Evolutionary conservation across 2,329 filamentous ascomycete genomes (phyloP), one percentile per base, ranked within the genome.

Genomic region (Akanthomyces lecanii): DNA sequence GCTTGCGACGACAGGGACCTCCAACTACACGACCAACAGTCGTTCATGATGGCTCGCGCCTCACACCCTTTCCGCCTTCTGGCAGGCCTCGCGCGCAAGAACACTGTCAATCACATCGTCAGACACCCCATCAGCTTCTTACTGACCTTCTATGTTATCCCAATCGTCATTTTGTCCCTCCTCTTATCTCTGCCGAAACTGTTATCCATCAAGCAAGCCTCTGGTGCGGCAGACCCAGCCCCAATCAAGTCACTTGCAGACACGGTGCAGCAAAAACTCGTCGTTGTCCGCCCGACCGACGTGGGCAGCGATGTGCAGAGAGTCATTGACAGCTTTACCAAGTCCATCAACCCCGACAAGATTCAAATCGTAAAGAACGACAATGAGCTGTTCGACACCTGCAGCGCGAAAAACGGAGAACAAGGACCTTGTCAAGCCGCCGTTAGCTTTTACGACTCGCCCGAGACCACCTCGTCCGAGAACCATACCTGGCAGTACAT

Each of bases 401-500:
- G 72, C 57, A 63, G 67, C 6, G 63, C 67, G 28, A 67, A 71
- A 3, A 28, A 42, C 12, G 44, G 30, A 1, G 12, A 40, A 12
- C 59, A 70, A 23, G 73, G 69, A 42, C 63, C 67, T 47, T 75
- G 72, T 63, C 69, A 71, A 45, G 73, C 71, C 42, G 63, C 68
- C 40, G 65, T 75, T 14, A 68, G 56, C 50, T 73, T 75, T 61
- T 62, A 63, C 53, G 71, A 75, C 66, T 72, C 71, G 6, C 72
- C 71, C 10, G 60, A 66, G 52, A 72, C 69, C 8, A 5, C 21
- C 1, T 59, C 56, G n/a, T 38, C 30, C 8, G 53, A 21, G 1
- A 59, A 59, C 21, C 66, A 70, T 30, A 71, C 67, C 8, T 75
- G 71, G 71, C 67, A 69, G 33, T 74, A 74, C 55, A 67, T 67